Base-by-base conservation (phyloP, 345 rosid genomes). In the Euphorbia tirucalli region DNA sequence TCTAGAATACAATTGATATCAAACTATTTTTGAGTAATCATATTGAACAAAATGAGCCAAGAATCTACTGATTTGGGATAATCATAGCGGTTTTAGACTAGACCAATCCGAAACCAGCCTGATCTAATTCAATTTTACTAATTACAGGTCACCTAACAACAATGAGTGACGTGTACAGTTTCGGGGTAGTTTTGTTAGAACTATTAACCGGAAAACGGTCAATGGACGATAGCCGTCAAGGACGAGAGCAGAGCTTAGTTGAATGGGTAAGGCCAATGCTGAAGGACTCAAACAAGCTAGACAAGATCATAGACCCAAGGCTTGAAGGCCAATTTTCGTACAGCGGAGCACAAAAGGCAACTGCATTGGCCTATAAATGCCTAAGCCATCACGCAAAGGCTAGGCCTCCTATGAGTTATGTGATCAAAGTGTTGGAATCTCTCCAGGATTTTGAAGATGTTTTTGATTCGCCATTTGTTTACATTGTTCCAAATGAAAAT, bases 141-240 rank as follows among this genome's bases (percentile, higher is more conserved):
- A 81, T 71, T 77, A 60, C 86, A 92, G 96, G 96, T 74, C 97
- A 90, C 73, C 76, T 92, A 67, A 90, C 97, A 28, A 87, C 80
- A 9, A 85, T 77, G 87, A 92, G 89, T 31, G 93, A 90, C 27
- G 92, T 88, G 50, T 92, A 83, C 61, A 81, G 97, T 69, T 92
- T 90, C 25, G 96, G 97, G 31, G 97, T 83, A 0, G 97, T 90
- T 64, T 71, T 92, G 48, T 32, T 92, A 16, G 97, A 92, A 68
- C 74, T 90, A 31, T 64, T 92, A 30, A 85, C 89, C 0, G 97
- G 92, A 0, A 88, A 69, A 75, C 78, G 83, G 32, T 77, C 96
- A 0, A 32, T 90, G 77, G 95, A 89, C 69, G 87, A 60, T 28
- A 81, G 66, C 0, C 84, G 97, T 2, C 75, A 81, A 24, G 65